phyloP scores from a whole-genome alignment of 208 protist species.

The Crithidia sp. region DNA sequence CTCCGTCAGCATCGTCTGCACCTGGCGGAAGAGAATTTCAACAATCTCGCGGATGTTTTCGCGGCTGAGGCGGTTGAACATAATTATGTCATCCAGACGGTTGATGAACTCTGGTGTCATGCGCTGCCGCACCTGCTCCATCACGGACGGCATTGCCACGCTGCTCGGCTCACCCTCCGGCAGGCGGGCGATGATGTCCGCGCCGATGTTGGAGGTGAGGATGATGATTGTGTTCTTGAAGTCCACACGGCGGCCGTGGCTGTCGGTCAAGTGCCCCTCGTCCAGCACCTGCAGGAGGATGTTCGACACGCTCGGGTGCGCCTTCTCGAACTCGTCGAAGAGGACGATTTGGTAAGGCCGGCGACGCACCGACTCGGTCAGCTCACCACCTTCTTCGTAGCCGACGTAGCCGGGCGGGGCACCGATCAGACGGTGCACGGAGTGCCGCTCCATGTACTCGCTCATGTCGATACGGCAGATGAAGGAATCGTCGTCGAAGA shows the following conservation, averaged over 20 bases:
- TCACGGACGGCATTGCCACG: slow-evolving; percentile 80
- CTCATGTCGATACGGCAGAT: slow-evolving; percentile 99
- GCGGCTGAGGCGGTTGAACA: slow-evolving; percentile 95
- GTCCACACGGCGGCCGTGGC: slow-evolving; percentile 95
- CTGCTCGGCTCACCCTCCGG: slow-evolving; percentile 58
- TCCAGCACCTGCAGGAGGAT: slow-evolving; percentile 98
- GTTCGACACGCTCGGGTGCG: slow-evolving; percentile 96
- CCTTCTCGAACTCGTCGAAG: slow-evolving; percentile 99
- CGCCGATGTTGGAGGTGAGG: slow-evolving; percentile 96
- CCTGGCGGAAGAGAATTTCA: slow-evolving; percentile 85
- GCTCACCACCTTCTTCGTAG: slow-evolving; percentile 97
- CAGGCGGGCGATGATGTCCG: slow-evolving; percentile 82
- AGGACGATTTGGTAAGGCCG: slow-evolving; percentile 98
- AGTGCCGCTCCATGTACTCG: slow-evolving; percentile 98
- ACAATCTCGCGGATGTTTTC: slow-evolving; percentile 90
- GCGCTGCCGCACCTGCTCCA: slow-evolving; percentile 81
- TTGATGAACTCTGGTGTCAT: slow-evolving; percentile 99
- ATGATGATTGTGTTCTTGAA: slow-evolving; percentile 98
- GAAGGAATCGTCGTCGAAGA: slow-evolving; percentile 97
- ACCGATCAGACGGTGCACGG: slow-evolving; percentile 96
- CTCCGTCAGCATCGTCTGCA: slow-evolving; percentile 80
- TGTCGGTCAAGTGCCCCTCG: slow-evolving; percentile 98
- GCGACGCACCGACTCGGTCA: slow-evolving; percentile 98
- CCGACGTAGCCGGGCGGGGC: slow-evolving; percentile 98
- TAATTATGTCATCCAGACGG: slow-evolving; percentile 97